phyloP scores from a whole-genome alignment of 768 basidiomycete species.

The Sutorius australiensis region DNA sequence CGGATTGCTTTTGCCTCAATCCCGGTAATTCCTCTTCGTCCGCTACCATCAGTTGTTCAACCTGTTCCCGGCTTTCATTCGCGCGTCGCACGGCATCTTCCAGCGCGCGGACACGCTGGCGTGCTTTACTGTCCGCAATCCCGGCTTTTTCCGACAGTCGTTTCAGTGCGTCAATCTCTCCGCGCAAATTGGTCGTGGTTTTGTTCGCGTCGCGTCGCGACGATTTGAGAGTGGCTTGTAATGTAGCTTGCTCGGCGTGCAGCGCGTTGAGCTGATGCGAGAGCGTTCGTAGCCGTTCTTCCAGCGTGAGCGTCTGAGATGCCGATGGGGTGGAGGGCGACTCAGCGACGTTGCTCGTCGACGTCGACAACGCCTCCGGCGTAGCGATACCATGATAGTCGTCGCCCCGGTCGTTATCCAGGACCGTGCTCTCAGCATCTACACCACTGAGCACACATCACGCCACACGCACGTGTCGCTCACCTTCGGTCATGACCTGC shows the following conservation, averaged over 20 bases:
- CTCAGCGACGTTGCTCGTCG: conserved; percentile 26
- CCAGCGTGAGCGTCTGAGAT: conserved; percentile 42
- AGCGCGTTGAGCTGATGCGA: conserved; percentile 62
- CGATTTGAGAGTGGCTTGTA: conserved; percentile 68
- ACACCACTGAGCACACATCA: conserved; percentile 5
- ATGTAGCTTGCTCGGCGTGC: conserved; percentile 61
- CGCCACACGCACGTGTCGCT: conserved; percentile 19
- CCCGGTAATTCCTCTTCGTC: conserved; percentile 40
- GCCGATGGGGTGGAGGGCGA: conserved; percentile 23
- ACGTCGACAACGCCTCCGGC: conserved; percentile 20
- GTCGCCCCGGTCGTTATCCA: conserved; percentile 23
- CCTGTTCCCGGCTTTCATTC: conserved; percentile 47
- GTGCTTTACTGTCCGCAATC: conserved; percentile 70
- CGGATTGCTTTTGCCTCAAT: conserved; percentile 39
- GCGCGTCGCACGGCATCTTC: conserved; percentile 87
- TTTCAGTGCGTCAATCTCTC: conserved; percentile 82
- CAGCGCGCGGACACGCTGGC: conserved; percentile 81
- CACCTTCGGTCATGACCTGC: conserved; percentile 68
- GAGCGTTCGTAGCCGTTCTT: conserved; percentile 65
- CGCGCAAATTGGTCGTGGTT: conserved; percentile 72
- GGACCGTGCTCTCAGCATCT: conserved; percentile 21
- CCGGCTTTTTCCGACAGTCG: conserved; percentile 78
- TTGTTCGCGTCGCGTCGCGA: conserved; percentile 81
- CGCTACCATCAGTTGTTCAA: conserved; percentile 38
- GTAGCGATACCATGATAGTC: conserved; percentile 8